Base-by-base conservation (phyloP, 345 rosid genomes). In the Adansonia digitata region DNA sequence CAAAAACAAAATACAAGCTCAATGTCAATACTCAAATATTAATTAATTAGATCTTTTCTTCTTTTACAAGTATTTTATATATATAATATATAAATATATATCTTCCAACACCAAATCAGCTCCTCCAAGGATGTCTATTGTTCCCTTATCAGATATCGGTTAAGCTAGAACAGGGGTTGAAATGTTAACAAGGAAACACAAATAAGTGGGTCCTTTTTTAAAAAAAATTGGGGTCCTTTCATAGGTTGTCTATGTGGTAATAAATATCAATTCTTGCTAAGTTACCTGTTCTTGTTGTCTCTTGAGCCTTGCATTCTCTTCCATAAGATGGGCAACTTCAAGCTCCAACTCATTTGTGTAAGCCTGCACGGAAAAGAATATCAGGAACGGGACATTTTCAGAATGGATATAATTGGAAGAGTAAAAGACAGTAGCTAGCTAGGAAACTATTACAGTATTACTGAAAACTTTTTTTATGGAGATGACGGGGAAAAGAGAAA, bases 261-360 rank as follows among this genome's bases (percentile, higher is more conserved):
- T 34, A 12, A n/a, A 11, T 8, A 5, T 34, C 12, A 27, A 17
- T 27, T 7, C 27, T 29, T 3, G 1, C 14, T 12, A 0, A 34
- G 88, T 82, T 82, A 91, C 96, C 94, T 89, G 86, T 64, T 87
- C 86, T 53, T 88, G 93, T 45, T 84, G 87, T 77, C 77, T 86
- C 73, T 31, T 80, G 70, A 93, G 94, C 40, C 83, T 87, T 48
- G 85, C 89, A 85, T 93, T 93, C 62, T 91, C 98, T 65, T 83
- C 86, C 60, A 72, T 40, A 43, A 91, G 82, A 45, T 86, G 84
- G 5, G 78, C 78, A 75, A 87, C 79, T 85, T 85, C 89, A 5
- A 74, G 84, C 79, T 90, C 90, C 68, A 92, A 65, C 80, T 92
- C 88, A 14, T 79, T 79, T 18, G 93, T 89, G 56, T 90, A 92